phyloP scores from a whole-genome alignment of 345 rosid species.

The Citrus cavaleriei region DNA sequence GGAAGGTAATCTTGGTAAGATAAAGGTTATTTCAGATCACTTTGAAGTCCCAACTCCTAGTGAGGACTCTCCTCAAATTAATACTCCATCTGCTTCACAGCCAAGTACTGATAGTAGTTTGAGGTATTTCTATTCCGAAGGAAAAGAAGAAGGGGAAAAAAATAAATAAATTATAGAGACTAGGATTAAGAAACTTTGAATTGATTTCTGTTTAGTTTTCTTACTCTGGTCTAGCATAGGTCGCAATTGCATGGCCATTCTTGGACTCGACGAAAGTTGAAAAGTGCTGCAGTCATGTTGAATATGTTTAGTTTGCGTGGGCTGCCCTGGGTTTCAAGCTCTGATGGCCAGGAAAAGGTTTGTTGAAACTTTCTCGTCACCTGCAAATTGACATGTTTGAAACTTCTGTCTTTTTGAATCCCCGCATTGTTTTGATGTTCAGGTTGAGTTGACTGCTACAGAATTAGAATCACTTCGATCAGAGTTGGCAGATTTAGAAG shows the following conservation, averaged over 20 bases:
- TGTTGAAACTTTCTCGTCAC: background rate
- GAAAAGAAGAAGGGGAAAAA: background rate
- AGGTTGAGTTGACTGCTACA: conserved; percentile 68
- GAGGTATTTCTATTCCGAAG: conserved; percentile 33
- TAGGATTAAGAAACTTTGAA: conserved; percentile 2
- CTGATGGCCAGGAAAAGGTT: conserved; percentile 78
- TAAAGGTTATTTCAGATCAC: conserved; percentile 66
- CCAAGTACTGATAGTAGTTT: conserved; percentile 32
- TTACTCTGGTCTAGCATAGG: conserved; percentile 56
- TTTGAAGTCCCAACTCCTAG: conserved; percentile 52
- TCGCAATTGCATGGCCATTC: conserved; percentile 23
- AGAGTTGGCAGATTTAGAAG: conserved; percentile 79
- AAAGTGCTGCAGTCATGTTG: conserved; percentile 65
- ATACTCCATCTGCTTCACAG: conserved; percentile 38
- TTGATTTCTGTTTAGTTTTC: conserved; percentile 21
- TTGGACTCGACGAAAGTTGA: conserved; percentile 46
- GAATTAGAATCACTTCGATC: conserved; percentile 83
- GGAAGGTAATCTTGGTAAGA: conserved; percentile 65
- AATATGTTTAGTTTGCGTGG: conserved; percentile 68
- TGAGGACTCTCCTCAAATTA: conserved; percentile 30
- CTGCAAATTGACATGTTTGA: conserved; percentile 7
- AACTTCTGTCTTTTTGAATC: conserved; percentile 7
- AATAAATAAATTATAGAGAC: background rate
- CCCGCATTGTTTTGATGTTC: conserved; percentile 11
- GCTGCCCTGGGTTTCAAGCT: conserved; percentile 66